Evolutionary conservation across 495 filamentous ascomycete genomes (phyloP).

Genomic region (Massariosphaeria phaeospora): DNA sequence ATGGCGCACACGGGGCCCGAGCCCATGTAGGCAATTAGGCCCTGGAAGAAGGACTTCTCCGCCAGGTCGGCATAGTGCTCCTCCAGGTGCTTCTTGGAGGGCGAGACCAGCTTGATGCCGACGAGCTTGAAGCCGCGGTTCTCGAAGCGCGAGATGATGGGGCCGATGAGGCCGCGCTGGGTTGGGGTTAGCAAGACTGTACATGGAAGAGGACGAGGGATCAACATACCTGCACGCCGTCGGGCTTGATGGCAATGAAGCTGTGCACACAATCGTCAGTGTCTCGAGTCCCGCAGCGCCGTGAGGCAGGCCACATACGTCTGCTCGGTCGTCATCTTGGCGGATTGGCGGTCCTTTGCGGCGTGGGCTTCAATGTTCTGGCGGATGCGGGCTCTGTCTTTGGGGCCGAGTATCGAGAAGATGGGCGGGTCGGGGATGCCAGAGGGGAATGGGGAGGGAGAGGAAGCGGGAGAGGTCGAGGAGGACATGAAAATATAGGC

Average conservation of each 20-base stretch:
- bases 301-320: slow-evolving; percentile 60
- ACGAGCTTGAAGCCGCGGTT: slow-evolving; percentile 94
- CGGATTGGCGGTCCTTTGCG: slow-evolving; percentile 42
- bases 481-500: slow-evolving; percentile 18
- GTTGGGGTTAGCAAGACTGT: slow-evolving; percentile 27
- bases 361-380: slow-evolving; percentile 38
- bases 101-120: slow-evolving; percentile 88
- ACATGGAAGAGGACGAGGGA: neutral
- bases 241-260: slow-evolving; percentile 99
- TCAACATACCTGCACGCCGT: slow-evolving; percentile 85
- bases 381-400: slow-evolving; percentile 45
- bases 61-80: slow-evolving; percentile 92
- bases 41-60: slow-evolving; percentile 93
- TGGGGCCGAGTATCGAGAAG: slow-evolving; percentile 46
- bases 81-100: slow-evolving; percentile 90
- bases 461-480: slow-evolving; percentile 26
- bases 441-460: slow-evolving; percentile 31
- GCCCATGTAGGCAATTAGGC: slow-evolving; percentile 92
- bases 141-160: slow-evolving; percentile 98
- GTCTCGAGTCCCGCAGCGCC: neutral
- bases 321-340: slow-evolving; percentile 83
- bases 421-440: slow-evolving; percentile 42
- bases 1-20: slow-evolving; percentile 95
- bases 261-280: slow-evolving; percentile 45
- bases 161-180: slow-evolving; percentile 91